Base-by-base conservation (phyloP, 78 protist species). In the Goniomonas avonlea region DNA sequence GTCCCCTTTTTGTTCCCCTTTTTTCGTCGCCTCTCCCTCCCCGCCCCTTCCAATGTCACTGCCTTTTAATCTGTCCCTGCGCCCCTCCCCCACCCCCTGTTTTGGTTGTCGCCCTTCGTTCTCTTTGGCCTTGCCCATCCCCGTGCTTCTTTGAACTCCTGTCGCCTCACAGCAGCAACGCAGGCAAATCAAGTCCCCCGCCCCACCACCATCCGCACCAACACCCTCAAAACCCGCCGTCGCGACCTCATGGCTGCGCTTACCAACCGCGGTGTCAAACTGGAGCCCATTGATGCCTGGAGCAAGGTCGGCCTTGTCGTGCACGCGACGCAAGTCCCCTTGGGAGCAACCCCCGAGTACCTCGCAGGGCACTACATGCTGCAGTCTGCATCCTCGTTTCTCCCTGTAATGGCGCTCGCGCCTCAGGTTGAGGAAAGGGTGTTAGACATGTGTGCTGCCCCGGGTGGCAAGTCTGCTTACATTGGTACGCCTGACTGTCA, bases 391-490 rank as follows among this genome's bases (percentile, higher is more conserved):
- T 75, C 97, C 9, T 96, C 99, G 2, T 90, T 96, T 88, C 60
- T 94, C 11, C 98, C 99, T 3, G 96, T 93, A 23, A 76, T 96
- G 56, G 97, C 99, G 5, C 79, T 94, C 27, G 96, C 73, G 2
- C 98, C 98, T 13, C 91, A 86, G 58, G 94, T 82, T 9, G 53
- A 15, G 29, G 97, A 93, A 83, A 80, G 82, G 23, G 77, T 94
- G 25, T 90, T 98, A 17, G 99, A 96, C 79, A 90, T 96, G 98
- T 75, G 92, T 2, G 94, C 98, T 0, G 96, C 99, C 8, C 99
- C 99, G 5, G 99, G 99, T 59, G 99, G 99, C 55, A 98, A 98
- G 91, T 94, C 99, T 0, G 81, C 96, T 7, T 86, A 96, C 80
- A 82, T 95, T 3, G 76, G 66, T 63, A 61, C 39, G 43, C n/a